Base-by-base conservation (phyloP, 176 grass and related monocot genomes). In the Lolium rigidum region DNA sequence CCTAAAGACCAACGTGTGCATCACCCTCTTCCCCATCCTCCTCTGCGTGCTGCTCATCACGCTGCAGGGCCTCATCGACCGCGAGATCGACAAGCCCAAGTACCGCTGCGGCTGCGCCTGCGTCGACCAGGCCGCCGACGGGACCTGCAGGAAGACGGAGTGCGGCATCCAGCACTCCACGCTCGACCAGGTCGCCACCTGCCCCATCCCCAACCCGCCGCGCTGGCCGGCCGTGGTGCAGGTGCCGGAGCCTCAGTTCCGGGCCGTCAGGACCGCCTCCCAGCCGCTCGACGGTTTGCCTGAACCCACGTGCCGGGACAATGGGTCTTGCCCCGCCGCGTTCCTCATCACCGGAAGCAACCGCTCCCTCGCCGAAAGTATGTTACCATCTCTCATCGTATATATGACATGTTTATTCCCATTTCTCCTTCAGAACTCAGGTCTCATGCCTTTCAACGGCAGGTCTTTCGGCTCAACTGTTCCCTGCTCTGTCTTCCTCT, bases 151-250 rank as follows among this genome's bases (percentile, higher is more conserved):
- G 82, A 85, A 85, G 74, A 93, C 90, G 4, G 88, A 90, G 49
- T 95, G 96, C 74, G 93, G 96, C 71, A 61, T 81, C 58, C 88
- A 94, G 84, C 26, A 92, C 93, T 98, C 96, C 5, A 91, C 93
- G 14, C 81, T 94, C 20, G 91, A 94, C 62, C 93, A 98, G 81
- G 93, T 94, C 21, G 56, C 15, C 17, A 88, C 84, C 74, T 98
- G 96, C 84, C 86, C 96, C 10, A 92, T 98, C 37, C 59, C 83
- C 31, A 91, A 11, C 56, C 93, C 93, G 4, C 54, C 90, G 0
- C 18, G 71, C 3, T 98, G 93, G 96, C 96, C 96, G 9, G 88
- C 83, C 50, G 37, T 98, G 24, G 78, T 98, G 17, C 96, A 98
- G 70, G 78, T 95, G 15, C 96, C 96, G 9, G 49, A 21, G 0